Percentiles rank a stretch among this genome's conserved stretches.
Conservation (phyloP, 1,284 basidiomycete genomes). For the Ceratobasidium sp. region DNA sequence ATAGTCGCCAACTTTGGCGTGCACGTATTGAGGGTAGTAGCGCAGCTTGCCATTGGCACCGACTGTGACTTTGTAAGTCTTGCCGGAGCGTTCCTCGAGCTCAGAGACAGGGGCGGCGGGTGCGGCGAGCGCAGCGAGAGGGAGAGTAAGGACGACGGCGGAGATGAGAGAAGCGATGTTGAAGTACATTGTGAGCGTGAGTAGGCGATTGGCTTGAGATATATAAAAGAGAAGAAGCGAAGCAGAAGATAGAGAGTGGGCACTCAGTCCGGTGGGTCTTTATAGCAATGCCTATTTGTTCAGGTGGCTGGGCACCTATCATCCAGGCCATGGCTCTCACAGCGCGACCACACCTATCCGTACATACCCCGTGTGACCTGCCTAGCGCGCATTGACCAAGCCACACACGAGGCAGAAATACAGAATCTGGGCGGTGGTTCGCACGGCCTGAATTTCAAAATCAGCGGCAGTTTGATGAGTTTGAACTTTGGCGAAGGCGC, state of each 20-base stretch:
- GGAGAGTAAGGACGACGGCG: conserved; percentile 21
- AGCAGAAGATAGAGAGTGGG: not conserved
- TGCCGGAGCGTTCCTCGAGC: not conserved
- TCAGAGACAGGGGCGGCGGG: conserved; percentile 1
- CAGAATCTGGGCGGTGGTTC: not conserved
- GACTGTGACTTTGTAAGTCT: conserved; percentile 30
- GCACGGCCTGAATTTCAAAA: not conserved
- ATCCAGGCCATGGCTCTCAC: not conserved
- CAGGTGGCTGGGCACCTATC: not conserved
- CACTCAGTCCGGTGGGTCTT: not conserved
- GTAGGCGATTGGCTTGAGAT: conserved; percentile 9
- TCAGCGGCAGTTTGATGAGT: not conserved
- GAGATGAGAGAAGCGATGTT: conserved; percentile 29
- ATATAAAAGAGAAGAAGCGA: not conserved
- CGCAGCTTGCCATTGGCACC: conserved; percentile 16
- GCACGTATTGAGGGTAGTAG: conserved; percentile 1
- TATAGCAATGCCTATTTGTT: not conserved
- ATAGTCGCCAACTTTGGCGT: conserved; percentile 23
- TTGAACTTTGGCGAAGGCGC: not conserved
- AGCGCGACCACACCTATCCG: not conserved
- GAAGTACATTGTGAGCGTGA: conserved; percentile 36
- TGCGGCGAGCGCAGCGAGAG: conserved; percentile 14
- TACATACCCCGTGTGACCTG: not conserved
- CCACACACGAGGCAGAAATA: not conserved
- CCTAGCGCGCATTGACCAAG: not conserved